Evolutionary conservation across 768 basidiomycete species (phyloP).

Genomic region (Tylopilus vinaceipallidus): DNA sequence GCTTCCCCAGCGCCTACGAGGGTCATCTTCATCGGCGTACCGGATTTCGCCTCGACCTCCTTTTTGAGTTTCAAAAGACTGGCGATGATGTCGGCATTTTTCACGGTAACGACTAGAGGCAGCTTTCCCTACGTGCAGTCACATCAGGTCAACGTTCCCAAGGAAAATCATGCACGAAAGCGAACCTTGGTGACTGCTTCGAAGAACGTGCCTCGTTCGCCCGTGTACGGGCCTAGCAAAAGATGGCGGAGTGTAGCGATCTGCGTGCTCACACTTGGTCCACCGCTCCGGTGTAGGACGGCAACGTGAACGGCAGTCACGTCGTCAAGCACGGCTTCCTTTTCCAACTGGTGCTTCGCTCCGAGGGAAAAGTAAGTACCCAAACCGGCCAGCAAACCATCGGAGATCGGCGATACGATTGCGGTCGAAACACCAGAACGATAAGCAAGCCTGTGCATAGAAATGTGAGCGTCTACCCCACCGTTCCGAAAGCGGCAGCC

Average conservation of each 20-base stretch:
- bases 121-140: conserved; percentile 44
- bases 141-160: conserved; percentile 2
- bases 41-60: conserved; percentile 43
- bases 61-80: conserved; percentile 60
- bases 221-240: conserved; percentile 35
- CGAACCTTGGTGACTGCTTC: conserved; percentile 37
- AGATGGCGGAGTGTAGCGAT: conserved; percentile 53
- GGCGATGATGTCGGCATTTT: conserved; percentile 76
- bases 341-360: conserved; percentile 54
- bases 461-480: conserved; percentile 3
- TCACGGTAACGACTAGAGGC: conserved; percentile 63
- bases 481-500: conserved; percentile 10
- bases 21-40: conserved; percentile 39
- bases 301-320: conserved; percentile 64
- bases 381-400: conserved; percentile 60
- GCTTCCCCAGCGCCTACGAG: conserved; percentile 62
- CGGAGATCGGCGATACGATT: conserved; percentile 55
- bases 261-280: conserved; percentile 59
- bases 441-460: conserved; percentile 58
- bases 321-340: conserved; percentile 63
- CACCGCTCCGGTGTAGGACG: conserved; percentile 28
- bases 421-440: conserved; percentile 71
- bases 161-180: conserved; percentile 17
- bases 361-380: conserved; percentile 60
- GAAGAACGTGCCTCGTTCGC: conserved; percentile 33